Evolutionary conservation across 257 asterid genomes (phyloP), one percentile per base, ranked within the genome.

Genomic region (Rubia yunnanensis): DNA sequence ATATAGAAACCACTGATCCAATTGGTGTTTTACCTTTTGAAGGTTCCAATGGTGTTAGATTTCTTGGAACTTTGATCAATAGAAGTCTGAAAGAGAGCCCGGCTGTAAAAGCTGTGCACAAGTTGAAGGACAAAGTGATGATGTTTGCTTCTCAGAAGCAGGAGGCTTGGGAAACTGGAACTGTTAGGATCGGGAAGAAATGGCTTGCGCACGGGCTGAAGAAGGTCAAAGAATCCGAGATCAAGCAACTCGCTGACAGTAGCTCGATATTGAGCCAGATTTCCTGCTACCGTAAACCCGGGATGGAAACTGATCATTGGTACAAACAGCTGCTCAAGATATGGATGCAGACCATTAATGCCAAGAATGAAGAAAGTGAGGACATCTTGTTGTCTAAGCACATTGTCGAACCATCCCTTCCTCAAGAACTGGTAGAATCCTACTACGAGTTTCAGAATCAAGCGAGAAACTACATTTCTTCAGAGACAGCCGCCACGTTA

Each of bases 271-370:
- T 92, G 76, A 81, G 72, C 67, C 84, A 70, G 73, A 73, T 92
- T 58, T 82, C 96, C 32, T 26, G 74, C 50, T 79, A 74, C 65
- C 94, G 97, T 46, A 92, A 86, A 74, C 62, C 89, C 55, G 97
- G 97, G 63, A 89, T 60, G 95, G 95, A 30, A 92, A 78, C 99
- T 11, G 99, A 92, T 68, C 97, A 89, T 76, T 89, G 97, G 97
- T 89, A 83, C 79, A 89, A 84, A 79, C 63, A 71, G 70, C 68
- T 92, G 32, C 80, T 92, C 56, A 87, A 87, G 75, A 72, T 87
- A 63, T 92, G 97, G 99, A 74, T 88, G 82, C 95, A 88, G 79
- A 81, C 77, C 28, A 64, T 81, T 54, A 79, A 83, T 58, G 79
- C 78, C 24, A 82, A 67, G 68, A 64, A 62, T 23, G 79, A 67